Evolutionary conservation across 352 stramenopile genomes (phyloP).

Genomic region (Blastocystis sp.): DNA sequence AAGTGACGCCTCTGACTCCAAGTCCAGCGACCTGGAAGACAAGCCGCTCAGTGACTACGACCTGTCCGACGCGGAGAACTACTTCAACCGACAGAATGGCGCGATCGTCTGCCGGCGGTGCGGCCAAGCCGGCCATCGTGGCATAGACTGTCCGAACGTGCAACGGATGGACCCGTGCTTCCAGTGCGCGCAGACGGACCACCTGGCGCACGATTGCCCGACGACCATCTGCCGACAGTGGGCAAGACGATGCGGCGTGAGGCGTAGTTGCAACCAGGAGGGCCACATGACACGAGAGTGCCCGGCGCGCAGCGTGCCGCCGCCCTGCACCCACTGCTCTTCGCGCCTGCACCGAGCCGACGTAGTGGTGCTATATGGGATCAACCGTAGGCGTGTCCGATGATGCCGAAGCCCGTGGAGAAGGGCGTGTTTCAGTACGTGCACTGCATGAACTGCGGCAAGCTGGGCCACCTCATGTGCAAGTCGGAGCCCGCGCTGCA

Average conservation of each 20-base stretch:
- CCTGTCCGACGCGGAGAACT: conserved; percentile 18
- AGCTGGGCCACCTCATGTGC: conserved; percentile 45
- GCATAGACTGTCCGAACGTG: conserved; percentile 20
- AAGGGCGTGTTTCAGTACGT: conserved; percentile 45
- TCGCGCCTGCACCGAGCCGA: conserved; percentile 40
- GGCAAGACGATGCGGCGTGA: background rate
- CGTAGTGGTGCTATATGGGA: background rate
- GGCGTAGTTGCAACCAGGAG: conserved; percentile 15
- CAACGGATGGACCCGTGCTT: background rate
- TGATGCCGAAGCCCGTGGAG: conserved; percentile 43
- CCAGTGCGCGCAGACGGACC: conserved; percentile 15
- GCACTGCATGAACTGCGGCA: conserved; percentile 32
- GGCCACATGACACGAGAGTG: conserved; percentile 17
- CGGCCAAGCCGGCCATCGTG: conserved; percentile 25
- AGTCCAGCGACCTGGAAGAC: too few species aligned
- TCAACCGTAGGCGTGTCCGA: conserved; percentile 20
- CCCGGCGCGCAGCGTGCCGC: background rate
- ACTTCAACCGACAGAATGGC: conserved; percentile 57
- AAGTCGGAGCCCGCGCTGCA: conserved; percentile 23
- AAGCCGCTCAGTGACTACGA: background rate
- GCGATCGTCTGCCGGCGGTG: conserved; percentile 13
- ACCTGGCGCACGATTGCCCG: conserved; percentile 12
- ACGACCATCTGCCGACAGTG: conserved; percentile 29
- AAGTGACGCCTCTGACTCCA: too few species aligned
- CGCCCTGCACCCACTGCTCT: conserved; percentile 31